phyloP scores from a whole-genome alignment of 768 basidiomycete genomes.

The Termitomyces sp. region DNA sequence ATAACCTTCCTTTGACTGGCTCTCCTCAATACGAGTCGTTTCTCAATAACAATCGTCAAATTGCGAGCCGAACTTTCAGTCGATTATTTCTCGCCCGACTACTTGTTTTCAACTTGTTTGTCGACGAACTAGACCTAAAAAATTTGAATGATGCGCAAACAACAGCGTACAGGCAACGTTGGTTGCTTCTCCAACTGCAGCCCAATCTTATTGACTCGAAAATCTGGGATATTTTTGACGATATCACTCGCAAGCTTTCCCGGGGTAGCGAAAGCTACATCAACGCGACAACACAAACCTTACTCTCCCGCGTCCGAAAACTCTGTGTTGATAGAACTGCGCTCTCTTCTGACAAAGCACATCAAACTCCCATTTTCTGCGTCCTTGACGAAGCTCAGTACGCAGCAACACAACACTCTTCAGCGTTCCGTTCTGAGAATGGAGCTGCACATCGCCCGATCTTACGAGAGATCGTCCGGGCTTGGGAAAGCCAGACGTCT shows the following conservation, averaged over 20 bases:
- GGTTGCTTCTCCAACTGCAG: conserved; percentile 40
- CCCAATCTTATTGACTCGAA: conserved; percentile 32
- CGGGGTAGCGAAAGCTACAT: conserved; percentile 31
- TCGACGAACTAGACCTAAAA: conserved; percentile 12
- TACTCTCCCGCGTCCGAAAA: conserved; percentile 28
- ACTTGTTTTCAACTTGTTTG: conserved; percentile 35
- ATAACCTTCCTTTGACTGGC: conserved; percentile 27
- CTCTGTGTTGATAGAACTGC: conserved; percentile 14
- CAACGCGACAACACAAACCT: conserved; percentile 27
- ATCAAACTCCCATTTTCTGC: conserved; percentile 36
- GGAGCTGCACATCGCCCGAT: conserved; percentile 33
- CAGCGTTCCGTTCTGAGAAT: conserved; percentile 36
- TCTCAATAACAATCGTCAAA: conserved; percentile 32
- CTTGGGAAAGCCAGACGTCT: conserved; percentile 36
- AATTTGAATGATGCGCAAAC: conserved; percentile 11
- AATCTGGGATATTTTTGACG: conserved; percentile 39
- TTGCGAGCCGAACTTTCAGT: conserved; percentile 33
- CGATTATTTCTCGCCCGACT: conserved; percentile 39
- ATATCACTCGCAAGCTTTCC: conserved; percentile 31
- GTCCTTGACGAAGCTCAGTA: conserved; percentile 45
- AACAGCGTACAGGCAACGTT: conserved; percentile 27
- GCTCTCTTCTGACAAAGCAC: conserved; percentile 12
- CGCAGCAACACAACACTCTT: conserved; percentile 34
- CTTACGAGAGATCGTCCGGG: conserved; percentile 38
- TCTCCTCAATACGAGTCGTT: conserved; percentile 27